A percentile compares a stretch with the other conserved stretches of the same genome.
These are phyloP conservation scores for Ascoidea rubescens DNA, from an alignment of 805 yeast species.

Conservation along the genomic window DNA sequence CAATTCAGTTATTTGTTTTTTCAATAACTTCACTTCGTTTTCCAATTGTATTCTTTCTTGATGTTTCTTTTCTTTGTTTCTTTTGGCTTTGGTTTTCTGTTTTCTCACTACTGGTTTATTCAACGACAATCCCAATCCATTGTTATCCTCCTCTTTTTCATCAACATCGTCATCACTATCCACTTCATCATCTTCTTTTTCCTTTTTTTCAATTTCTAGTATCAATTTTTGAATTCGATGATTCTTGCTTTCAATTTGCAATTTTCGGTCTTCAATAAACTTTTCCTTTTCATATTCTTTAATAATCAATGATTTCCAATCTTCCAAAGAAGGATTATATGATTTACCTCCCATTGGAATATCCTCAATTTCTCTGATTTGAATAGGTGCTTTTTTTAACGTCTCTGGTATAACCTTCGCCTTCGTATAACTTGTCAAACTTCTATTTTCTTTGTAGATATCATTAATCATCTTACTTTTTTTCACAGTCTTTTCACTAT, in stretches of 20 bases:
- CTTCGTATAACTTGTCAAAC: constrained; percentile 33
- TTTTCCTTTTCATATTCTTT: constrained; percentile 55
- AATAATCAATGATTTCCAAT: constrained; percentile 65
- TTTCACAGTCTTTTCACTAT: constrained; percentile 12
- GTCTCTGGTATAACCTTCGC: constrained; percentile 46
- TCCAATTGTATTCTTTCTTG: constrained; percentile 45
- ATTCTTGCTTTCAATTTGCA: constrained; percentile 47
- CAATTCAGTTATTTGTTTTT: constrained; percentile 45
- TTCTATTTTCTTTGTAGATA: constrained; percentile 9
- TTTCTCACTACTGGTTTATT: constrained; percentile 57
- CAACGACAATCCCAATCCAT: constrained; percentile 39
- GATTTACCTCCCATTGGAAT: constrained; percentile 82
- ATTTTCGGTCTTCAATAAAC: constrained; percentile 49
- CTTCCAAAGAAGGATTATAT: constrained; percentile 75
- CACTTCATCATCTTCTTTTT: constrained; percentile 27
- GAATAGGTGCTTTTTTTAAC: constrained; percentile 34
- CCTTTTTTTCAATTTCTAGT: constrained; percentile 45
- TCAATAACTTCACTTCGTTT: constrained; percentile 28
- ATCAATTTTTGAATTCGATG: constrained; percentile 53
- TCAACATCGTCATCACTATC: constrained; percentile 22
- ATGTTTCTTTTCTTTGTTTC: constrained; percentile 57
- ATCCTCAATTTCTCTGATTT: constrained; percentile 32
- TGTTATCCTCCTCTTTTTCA: constrained; percentile 15
- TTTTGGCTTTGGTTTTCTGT: constrained; percentile 64
- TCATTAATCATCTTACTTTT: constrained; percentile 13